Conservation (phyloP, 139 green algal species). For the Deuterostichococcus epilithicus region DNA sequence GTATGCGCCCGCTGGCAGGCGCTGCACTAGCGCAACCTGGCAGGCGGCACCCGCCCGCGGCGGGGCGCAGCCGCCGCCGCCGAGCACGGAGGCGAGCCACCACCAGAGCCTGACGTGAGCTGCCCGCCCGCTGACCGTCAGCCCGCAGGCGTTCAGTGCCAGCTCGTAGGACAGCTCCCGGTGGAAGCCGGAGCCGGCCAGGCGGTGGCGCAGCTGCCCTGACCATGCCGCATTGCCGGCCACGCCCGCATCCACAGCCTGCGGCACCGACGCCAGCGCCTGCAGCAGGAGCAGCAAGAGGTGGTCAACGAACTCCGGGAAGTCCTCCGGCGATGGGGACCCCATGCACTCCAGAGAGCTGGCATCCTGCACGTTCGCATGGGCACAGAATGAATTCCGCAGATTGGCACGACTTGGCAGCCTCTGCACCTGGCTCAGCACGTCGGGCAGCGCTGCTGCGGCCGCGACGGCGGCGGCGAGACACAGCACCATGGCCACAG, state of each 20-base stretch:
- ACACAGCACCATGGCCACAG: no score
- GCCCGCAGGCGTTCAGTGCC: not conserved
- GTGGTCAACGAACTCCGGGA: no score
- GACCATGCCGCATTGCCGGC: not conserved
- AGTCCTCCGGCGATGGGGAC: no score
- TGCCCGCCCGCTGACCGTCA: no score
- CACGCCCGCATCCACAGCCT: no score
- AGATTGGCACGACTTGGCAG: no score
- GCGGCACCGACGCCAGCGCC: not conserved
- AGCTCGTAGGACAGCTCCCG: not conserved
- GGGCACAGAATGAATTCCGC: no score
- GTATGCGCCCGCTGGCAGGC: not conserved
- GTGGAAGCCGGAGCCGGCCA: not conserved
- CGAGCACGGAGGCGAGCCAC: not conserved
- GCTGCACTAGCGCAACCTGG: not conserved
- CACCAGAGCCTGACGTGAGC: not conserved
- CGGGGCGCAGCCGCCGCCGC: not conserved
- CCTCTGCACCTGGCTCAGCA: not conserved
- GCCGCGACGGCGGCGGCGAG: no score
- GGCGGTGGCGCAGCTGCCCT: not conserved
- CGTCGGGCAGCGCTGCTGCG: not conserved
- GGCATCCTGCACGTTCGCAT: no score
- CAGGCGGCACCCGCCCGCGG: not conserved
- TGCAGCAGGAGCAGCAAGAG: not conserved
- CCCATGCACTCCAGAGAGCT: no score